A percentile compares a stretch with the other conserved stretches of the same genome.
Conservation (phyloP, 345 rosid genomes). For the Salix exigua region DNA sequence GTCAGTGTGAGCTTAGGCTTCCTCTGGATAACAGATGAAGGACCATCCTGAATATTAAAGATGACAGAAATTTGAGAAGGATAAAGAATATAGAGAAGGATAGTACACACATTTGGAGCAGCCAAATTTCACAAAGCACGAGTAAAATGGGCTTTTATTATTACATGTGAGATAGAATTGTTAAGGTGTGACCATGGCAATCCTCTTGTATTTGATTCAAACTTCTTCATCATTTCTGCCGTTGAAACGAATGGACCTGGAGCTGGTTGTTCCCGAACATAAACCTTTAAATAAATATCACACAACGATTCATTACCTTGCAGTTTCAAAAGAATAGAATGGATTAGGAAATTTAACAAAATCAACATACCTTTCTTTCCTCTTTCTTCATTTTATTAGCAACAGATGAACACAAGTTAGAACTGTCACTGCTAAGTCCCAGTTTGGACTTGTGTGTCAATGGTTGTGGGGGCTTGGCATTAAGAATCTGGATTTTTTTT, state of each 20-base stretch:
- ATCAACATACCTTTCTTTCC: conserved; percentile 67
- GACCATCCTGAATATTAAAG: conserved; percentile 22
- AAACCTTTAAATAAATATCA: conserved; percentile 35
- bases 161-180: conserved; percentile 44
- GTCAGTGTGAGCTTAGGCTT: conserved; percentile 75
- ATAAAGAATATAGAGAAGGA: background rate
- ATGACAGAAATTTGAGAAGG: conserved; percentile 2
- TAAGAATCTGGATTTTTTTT: conserved; percentile 60
- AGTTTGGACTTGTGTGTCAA: conserved; percentile 72
- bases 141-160: background rate
- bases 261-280: conserved; percentile 46
- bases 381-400: conserved; percentile 46
- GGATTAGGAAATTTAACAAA: background rate
- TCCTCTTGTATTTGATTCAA: conserved; percentile 80
- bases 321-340: conserved; percentile 1
- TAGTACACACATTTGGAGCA: background rate
- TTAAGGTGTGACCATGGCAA: conserved; percentile 47
- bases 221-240: conserved; percentile 88
- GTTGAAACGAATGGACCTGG: conserved; percentile 52
- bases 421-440: conserved; percentile 49
- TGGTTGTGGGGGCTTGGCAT: conserved; percentile 60
- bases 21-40: conserved; percentile 32
- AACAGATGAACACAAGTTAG: conserved; percentile 40
- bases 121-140: background rate
- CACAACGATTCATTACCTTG: background rate